Percentiles rank a stretch among this genome's conserved stretches.
phyloP scores from a whole-genome alignment of 768 basidiomycete species.

The Kwoniella newhampshirensis region DNA sequence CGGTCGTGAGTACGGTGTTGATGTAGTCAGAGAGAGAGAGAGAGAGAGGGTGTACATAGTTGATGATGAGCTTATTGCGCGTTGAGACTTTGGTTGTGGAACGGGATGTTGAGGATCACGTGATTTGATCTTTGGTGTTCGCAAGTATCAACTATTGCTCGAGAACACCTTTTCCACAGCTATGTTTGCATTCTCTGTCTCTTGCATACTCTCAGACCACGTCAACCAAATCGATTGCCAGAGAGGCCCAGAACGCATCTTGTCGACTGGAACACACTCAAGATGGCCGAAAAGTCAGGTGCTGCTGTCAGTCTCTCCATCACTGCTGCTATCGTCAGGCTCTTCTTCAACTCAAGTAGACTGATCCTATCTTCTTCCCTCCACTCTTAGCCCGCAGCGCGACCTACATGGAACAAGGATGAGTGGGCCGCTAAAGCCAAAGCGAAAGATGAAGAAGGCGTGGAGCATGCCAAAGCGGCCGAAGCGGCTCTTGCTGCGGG shows the following conservation, averaged over 20 bases:
- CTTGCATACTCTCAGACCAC: too few relatives aligned
- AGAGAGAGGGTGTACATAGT: background rate
- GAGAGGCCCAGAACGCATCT: too few relatives aligned
- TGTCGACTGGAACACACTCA: too few relatives aligned
- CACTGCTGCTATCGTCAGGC: too few relatives aligned
- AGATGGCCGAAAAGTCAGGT: constrained; percentile 5
- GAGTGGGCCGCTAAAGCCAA: constrained; percentile 52
- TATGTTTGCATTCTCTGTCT: too few relatives aligned
- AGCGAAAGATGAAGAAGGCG: constrained; percentile 62
- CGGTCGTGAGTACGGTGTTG: background rate
- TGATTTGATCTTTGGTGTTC: background rate
- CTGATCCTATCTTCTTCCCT: background rate
- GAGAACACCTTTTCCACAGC: too few relatives aligned
- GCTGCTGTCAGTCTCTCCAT: constrained; percentile 2
- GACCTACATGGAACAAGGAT: constrained; percentile 96
- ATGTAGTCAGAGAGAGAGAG: background rate
- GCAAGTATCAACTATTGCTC: too few relatives aligned
- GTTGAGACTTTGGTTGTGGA: too few relatives aligned
- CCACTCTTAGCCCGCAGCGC: constrained; percentile 24
- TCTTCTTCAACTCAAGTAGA: too few relatives aligned
- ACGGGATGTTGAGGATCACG: background rate
- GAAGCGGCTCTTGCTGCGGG: constrained; percentile 55
- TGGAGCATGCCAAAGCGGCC: constrained; percentile 69
- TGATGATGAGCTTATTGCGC: constrained; percentile 1
- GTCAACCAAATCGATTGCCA: too few relatives aligned